phyloP scores from a whole-genome alignment of 306 rosid genomes.

The Medicago ruthenica region DNA sequence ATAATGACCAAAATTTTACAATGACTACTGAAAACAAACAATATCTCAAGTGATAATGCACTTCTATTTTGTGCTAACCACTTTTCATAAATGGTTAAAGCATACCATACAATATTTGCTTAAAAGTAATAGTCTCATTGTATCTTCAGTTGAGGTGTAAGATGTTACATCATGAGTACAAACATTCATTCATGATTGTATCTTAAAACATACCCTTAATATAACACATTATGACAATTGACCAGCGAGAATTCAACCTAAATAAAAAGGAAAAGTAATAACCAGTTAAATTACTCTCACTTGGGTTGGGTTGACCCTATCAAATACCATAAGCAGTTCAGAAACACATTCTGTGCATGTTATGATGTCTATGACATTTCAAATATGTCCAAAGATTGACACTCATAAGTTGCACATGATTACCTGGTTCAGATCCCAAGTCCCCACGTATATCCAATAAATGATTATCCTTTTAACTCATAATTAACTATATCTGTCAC shows the following conservation, averaged over 20 bases:
- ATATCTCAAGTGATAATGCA: neutral
- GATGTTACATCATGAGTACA: neutral
- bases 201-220: conserved; percentile 26
- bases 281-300: conserved; percentile 36
- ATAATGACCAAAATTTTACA: no score
- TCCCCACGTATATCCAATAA: conserved; percentile 61
- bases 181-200: conserved; percentile 19
- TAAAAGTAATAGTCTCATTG: no score
- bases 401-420: conserved; percentile 68
- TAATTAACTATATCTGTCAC: conserved; percentile 20
- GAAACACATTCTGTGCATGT: conserved; percentile 84
- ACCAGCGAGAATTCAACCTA: neutral
- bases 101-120: neutral
- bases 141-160: no score
- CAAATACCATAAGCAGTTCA: conserved; percentile 41
- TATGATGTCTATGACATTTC: conserved; percentile 65
- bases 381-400: conserved; percentile 70
- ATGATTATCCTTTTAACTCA: conserved; percentile 39
- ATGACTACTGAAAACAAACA: neutral
- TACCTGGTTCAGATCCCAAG: conserved; percentile 76
- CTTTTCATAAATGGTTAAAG: conserved; percentile 13
- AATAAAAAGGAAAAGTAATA: neutral
- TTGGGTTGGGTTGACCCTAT: conserved; percentile 61
- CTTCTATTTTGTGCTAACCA: conserved; percentile 7
- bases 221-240: neutral